A percentile compares a stretch with the other conserved stretches of the same genome.
Evolutionary conservation across 192 early-diverging fungal genomes (phyloP).

Genomic region (Backusella tarrabulga): DNA sequence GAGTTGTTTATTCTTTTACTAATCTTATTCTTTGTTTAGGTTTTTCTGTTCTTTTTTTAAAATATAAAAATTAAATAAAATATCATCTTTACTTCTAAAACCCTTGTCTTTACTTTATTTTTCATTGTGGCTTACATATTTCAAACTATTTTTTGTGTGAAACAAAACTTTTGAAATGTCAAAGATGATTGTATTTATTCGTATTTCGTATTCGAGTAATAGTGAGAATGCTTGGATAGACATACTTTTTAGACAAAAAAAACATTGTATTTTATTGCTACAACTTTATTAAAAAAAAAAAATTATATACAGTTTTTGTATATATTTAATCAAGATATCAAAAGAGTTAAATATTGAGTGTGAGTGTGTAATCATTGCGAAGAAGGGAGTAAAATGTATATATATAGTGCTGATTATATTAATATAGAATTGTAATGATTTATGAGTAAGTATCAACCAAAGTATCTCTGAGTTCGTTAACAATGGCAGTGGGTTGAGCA

Average conservation of each 20-base stretch:
- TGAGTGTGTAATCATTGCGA: too few species aligned
- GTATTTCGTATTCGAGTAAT: too few species aligned
- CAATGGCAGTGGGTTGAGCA: conserved; percentile 84
- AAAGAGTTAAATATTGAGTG: too few species aligned
- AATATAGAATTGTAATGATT: conserved; percentile 16
- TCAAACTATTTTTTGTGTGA: too few species aligned
- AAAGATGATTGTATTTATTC: too few species aligned
- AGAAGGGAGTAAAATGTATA: not conserved
- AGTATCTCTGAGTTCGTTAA: conserved; percentile 91
- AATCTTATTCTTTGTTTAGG: not conserved
- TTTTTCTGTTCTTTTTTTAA: not conserved
- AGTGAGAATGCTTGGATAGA: too few species aligned
- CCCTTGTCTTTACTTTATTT: not conserved
- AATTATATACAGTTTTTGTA: too few species aligned
- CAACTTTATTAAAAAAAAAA: too few species aligned
- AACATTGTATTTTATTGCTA: too few species aligned
- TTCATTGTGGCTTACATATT: not conserved
- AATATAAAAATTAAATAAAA: not conserved
- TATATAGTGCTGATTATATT: not conserved
- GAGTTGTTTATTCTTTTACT: not conserved
- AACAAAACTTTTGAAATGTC: too few species aligned
- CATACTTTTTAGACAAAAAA: too few species aligned
- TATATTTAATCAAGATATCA: too few species aligned
- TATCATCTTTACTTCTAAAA: not conserved
- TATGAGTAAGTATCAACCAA: conserved; percentile 86